Conservation (phyloP, 306 rosid species). For the Inga leiocalycina region DNA sequence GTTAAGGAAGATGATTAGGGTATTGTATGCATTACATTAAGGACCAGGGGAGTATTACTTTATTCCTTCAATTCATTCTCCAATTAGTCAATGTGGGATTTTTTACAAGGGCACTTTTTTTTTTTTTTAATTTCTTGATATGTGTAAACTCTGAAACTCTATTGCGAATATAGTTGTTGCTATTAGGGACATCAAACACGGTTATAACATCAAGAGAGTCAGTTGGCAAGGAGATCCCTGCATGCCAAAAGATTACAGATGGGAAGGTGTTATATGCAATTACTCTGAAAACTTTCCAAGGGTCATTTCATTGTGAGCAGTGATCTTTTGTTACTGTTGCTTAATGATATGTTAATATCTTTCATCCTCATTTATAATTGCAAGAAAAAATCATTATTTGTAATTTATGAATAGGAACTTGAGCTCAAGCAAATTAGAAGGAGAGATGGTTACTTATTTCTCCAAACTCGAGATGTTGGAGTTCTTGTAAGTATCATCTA, state of each 20-base stretch:
- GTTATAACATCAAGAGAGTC: not conserved
- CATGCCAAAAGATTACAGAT: not conserved
- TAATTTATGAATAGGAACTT: constrained; percentile 15
- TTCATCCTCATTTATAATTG: too few species aligned
- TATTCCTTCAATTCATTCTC: too few species aligned
- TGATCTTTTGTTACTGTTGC: not conserved
- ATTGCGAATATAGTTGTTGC: not conserved
- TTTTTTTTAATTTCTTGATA: too few species aligned
- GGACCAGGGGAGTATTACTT: too few species aligned
- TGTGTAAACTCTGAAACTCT: too few species aligned
- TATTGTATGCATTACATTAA: too few species aligned
- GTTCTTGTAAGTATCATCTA: constrained; percentile 28
- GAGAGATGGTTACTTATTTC: constrained; percentile 10
- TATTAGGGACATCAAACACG: not conserved
- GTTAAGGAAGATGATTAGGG: too few species aligned
- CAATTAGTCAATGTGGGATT: too few species aligned
- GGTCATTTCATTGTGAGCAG: constrained; percentile 46
- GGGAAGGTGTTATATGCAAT: constrained; percentile 45
- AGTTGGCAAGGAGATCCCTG: constrained; percentile 60
- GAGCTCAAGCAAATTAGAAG: constrained; percentile 30
- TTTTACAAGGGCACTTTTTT: too few species aligned
- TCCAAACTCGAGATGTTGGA: constrained; percentile 16
- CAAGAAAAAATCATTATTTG: not conserved
- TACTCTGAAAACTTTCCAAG: constrained; percentile 25
- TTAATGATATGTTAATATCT: too few species aligned